Conservation (phyloP, 352 stramenopile species). For the Globisporangium abappressorium region DNA sequence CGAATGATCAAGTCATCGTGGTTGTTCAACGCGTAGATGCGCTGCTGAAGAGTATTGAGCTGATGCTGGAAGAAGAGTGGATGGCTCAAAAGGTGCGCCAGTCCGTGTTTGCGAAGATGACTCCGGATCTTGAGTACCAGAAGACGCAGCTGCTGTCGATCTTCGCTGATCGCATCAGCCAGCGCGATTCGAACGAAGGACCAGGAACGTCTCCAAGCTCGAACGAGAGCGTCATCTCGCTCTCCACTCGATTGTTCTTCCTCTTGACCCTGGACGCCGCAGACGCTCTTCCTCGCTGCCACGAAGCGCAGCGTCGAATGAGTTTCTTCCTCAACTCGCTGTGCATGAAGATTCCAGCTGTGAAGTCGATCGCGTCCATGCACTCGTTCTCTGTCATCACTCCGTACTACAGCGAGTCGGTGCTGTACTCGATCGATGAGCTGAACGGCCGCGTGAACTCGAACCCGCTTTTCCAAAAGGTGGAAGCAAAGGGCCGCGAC, state of each 20-base stretch:
- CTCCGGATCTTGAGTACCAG: slow-evolving; percentile 71
- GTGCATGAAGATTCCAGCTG: slow-evolving; percentile 85
- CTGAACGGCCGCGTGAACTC: slow-evolving; percentile 77
- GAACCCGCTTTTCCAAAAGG: slow-evolving; percentile 84
- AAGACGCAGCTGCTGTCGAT: slow-evolving; percentile 75
- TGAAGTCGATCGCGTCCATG: slow-evolving; percentile 83
- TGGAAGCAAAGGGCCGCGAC: slow-evolving; percentile 80
- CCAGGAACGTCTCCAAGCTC: slow-evolving; percentile 55
- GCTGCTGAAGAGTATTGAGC: slow-evolving; percentile 76
- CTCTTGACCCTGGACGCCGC: slow-evolving; percentile 82
- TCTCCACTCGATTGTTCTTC: slow-evolving; percentile 80
- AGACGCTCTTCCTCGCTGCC: slow-evolving; percentile 77
- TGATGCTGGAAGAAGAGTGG: slow-evolving; percentile 87
- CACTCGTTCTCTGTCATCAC: slow-evolving; percentile 87
- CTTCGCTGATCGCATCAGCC: slow-evolving; percentile 68
- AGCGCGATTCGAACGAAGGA: slow-evolving; percentile 43
- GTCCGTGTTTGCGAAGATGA: slow-evolving; percentile 75
- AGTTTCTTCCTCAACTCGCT: slow-evolving; percentile 89
- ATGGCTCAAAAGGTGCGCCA: slow-evolving; percentile 83
- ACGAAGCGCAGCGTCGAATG: slow-evolving; percentile 85
- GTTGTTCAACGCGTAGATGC: slow-evolving; percentile 77
- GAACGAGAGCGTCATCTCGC: slow-evolving; percentile 77
- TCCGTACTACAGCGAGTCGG: slow-evolving; percentile 88
- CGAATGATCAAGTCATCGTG: slow-evolving; percentile 72
- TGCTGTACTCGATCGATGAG: slow-evolving; percentile 83